Evolutionary conservation across 768 basidiomycete genomes (phyloP).

Genomic region (Podaxis sp.): DNA sequence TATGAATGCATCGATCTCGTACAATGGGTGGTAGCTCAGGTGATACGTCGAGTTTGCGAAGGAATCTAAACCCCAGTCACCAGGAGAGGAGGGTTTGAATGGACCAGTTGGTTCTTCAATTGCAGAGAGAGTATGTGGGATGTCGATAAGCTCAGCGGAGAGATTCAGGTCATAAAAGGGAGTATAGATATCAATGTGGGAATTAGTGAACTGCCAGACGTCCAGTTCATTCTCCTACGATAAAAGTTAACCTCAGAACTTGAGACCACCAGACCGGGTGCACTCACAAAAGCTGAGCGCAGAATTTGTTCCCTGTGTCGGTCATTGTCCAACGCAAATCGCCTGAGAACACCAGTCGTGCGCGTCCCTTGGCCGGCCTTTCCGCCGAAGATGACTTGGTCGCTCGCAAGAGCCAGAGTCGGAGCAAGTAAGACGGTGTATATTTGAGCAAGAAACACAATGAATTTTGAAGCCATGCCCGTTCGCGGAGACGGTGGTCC

Average conservation of each 20-base stretch:
- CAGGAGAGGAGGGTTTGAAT: background rate
- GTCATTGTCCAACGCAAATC: conserved; percentile 9
- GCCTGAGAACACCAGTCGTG: conserved; percentile 11
- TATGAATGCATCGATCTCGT: conserved; percentile 53
- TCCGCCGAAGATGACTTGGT: background rate
- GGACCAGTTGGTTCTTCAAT: conserved; percentile 9
- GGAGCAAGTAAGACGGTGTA: background rate
- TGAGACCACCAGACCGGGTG: background rate
- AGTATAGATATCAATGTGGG: conserved; percentile 51
- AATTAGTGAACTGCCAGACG: conserved; percentile 46
- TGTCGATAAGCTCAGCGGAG: conserved; percentile 20
- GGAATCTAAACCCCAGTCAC: conserved; percentile 33
- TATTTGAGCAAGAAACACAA: background rate
- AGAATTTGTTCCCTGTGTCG: conserved; percentile 5
- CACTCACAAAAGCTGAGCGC: conserved; percentile 10
- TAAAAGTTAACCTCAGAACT: background rate
- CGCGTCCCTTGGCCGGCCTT: background rate
- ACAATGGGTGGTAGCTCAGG: conserved; percentile 51
- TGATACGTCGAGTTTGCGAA: conserved; percentile 40
- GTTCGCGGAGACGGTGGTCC: background rate
- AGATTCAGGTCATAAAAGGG: conserved; percentile 22
- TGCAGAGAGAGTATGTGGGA: conserved; percentile 23
- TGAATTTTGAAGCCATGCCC: background rate
- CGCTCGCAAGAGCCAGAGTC: background rate
- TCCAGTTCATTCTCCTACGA: conserved; percentile 44